Evolutionary conservation across 805 yeast genomes (phyloP), one percentile per base, ranked within the genome.

Genomic region (Saturnispora quitensis): DNA sequence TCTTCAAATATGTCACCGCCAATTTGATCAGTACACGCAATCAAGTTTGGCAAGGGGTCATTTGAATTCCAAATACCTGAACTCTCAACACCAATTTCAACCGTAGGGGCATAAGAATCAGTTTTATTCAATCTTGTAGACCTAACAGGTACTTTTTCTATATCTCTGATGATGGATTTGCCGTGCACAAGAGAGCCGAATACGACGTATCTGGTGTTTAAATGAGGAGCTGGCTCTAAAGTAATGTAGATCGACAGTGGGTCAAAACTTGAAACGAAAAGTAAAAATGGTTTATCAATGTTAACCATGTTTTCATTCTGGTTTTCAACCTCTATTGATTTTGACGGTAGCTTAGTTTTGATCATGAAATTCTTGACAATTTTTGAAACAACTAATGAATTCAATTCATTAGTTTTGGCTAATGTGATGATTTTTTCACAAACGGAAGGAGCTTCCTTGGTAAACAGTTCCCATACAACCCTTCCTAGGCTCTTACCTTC

Each of bases 1-100:
- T 86, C 93, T 65, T 86, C 93, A 59, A 74, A 86, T 0, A 77
- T 63, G 59, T 86, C 95, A 7, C 87, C 88, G 1, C 84, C 89
- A 7, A 81, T 70, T 0, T 68, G 60, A 53, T 77, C 78, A 58
- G 79, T 78, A 46, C 84, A 76, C 0, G 89, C 86, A 58, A 81
- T 81, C 58, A 60, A 77, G 2, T 82, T 72, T 0, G 91, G 91
- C 2, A 81, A 63, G 0, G 63, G 73, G 70, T 77, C 75, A 6
- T 58, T 59, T 8, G 72, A 74, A 6, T 65, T 56, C 90, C 91
- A 86, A 36, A 59, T 67, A 1, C 93, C 95, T 66, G 87, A 79
- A 42, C 76, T 74, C 2, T 58, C 66, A 17, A 86, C 80, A 2
- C 70, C 61, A 1, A 84, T 75, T 12, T 69, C 62, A 5, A 75